Base-by-base conservation (phyloP, 2,329 filamentous ascomycete genomes). In the Aspergillus tamarii region DNA sequence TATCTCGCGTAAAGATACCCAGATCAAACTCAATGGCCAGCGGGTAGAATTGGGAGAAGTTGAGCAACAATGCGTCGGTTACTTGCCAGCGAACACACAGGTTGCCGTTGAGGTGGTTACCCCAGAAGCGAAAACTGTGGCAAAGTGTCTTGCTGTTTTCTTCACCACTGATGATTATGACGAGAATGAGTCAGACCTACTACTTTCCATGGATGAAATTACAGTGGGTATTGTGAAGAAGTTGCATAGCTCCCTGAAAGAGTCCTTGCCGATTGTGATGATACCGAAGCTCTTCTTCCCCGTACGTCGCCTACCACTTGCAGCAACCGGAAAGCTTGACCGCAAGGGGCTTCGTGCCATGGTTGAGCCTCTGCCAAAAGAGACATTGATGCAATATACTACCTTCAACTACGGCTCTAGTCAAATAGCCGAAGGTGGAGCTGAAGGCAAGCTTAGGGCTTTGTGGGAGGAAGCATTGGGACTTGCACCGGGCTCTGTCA, bases 11-110 rank as follows among this genome's bases (percentile, higher is more conserved):
- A 76, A 71, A 58, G 72, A 74, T 19, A 73, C 72, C 3, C 70
- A 73, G 54, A 74, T 81, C 59, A 81, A 81, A 70, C 70, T 83
- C 45, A 78, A 81, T 36, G 81, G 81, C 3, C 78, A 81, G 62
- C 77, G 81, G 0, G 78, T 83, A 52, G 81, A 83, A 62, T 69
- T 83, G 8, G 81, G 77, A 16, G 80, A 83, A 63, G 80, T 83
- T 54, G 81, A 82, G 62, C 76, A 81, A 59, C 78, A 81, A 55
- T 74, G 80, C 39, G 71, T 76, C 28, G 69, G 74, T 11, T 74
- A 76, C 36, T 73, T 80, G 7, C 74, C 78, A 5, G 54, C 69
- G 3, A 70, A 74, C 12, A 76, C 76, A 4, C 78, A 81, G 52
- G 79, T 78, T 3, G 80, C 78, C 0, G 81, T 82, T n/a, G 81